phyloP scores from a whole-genome alignment of 805 yeast species.

The Metschnikowia aberdeeniae region DNA sequence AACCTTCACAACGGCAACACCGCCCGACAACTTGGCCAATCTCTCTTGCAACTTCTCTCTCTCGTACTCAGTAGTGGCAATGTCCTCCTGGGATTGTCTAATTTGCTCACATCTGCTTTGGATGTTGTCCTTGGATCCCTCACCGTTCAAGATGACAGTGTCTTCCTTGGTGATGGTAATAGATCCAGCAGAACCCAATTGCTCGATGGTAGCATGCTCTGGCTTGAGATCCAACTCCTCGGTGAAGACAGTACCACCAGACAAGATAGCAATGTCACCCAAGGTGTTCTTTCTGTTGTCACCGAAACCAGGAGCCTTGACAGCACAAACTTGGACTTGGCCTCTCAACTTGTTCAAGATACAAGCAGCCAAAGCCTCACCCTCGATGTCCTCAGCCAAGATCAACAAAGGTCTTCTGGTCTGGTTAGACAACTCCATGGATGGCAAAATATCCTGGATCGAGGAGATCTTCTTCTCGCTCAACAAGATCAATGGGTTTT shows the following conservation, averaged over 20 bases:
- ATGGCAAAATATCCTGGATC: constrained; percentile 87
- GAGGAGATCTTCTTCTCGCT: constrained; percentile 91
- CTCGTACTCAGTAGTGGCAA: constrained; percentile 84
- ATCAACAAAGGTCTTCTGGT: constrained; percentile 88
- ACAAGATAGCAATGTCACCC: constrained; percentile 90
- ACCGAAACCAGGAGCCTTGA: constrained; percentile 98
- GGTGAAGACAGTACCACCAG: constrained; percentile 90
- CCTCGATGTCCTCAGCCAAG: constrained; percentile 93
- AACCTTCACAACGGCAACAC: constrained; percentile 96
- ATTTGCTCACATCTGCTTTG: constrained; percentile 91
- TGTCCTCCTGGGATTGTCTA: constrained; percentile 70
- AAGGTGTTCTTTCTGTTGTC: constrained; percentile 96
- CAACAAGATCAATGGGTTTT: constrained; percentile 82
- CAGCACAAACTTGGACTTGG: constrained; percentile 95
- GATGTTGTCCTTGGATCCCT: constrained; percentile 78
- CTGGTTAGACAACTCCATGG: constrained; percentile 90
- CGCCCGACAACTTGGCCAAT: constrained; percentile 93
- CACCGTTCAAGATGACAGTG: constrained; percentile 90
- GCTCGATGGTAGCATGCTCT: constrained; percentile 85
- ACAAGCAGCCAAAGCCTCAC: constrained; percentile 98
- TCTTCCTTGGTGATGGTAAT: constrained; percentile 93
- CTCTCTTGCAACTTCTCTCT: constrained; percentile 96
- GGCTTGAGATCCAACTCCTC: constrained; percentile 95
- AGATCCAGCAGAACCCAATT: constrained; percentile 88
- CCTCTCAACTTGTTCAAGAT: constrained; percentile 96